A percentile compares a stretch with the other conserved stretches of the same genome.
Conservation (phyloP, 78 protist genomes). For the Diacronema lutheri region DNA sequence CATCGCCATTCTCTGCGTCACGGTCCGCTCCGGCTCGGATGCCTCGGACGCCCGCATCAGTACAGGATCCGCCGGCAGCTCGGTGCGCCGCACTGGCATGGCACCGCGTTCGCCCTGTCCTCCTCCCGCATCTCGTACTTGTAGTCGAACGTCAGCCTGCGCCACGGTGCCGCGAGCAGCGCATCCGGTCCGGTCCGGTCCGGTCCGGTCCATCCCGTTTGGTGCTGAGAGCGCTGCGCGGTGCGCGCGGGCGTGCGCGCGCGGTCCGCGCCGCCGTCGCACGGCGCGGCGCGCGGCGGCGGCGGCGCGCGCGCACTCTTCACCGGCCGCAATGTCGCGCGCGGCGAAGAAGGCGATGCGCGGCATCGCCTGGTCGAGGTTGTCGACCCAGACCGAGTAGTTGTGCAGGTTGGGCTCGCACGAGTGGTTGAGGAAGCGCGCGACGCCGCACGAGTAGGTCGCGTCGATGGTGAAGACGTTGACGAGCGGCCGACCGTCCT, state of each 20-base stretch:
- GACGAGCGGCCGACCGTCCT: no score
- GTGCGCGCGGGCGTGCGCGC: no score
- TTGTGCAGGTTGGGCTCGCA: conserved; percentile 62
- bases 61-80: no score
- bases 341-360: conserved; percentile 58
- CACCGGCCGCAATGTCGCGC: no score
- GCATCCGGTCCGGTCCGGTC: no score
- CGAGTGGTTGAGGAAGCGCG: conserved; percentile 69
- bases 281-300: no score
- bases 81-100: conserved; percentile 56
- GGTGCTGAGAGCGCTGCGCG: no score
- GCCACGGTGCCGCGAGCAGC: conserved; percentile 11
- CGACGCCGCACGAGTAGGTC: conserved; percentile 39
- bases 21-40: no score
- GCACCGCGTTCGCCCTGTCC: background rate
- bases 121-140: conserved; percentile 12
- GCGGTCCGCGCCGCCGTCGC: no score
- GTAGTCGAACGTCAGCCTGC: conserved; percentile 64
- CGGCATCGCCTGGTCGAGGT: conserved; percentile 2
- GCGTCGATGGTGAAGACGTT: conserved; percentile 53
- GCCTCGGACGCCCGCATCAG: no score
- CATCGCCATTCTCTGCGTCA: no score
- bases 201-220: background rate
- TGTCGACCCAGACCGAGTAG: conserved; percentile 26
- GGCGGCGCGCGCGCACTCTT: no score